Evolutionary conservation across 2,329 filamentous ascomycete genomes (phyloP).

Genomic region (Talaromyces sp.): DNA sequence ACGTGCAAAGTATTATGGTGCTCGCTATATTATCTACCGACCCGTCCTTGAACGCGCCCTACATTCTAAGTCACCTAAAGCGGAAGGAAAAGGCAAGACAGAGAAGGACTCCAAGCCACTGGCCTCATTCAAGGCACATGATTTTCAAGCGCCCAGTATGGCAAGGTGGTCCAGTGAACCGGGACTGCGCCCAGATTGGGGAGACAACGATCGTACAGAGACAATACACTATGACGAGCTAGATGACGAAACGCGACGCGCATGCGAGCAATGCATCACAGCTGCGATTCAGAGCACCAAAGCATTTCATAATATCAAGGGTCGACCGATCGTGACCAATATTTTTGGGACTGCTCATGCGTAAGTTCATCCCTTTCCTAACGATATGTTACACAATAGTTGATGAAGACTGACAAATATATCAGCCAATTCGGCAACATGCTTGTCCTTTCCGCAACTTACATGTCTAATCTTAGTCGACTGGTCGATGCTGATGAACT

Average conservation of each 20-base stretch:
- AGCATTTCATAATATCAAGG: constrained; percentile 65
- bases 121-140: constrained; percentile 33
- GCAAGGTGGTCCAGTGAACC: constrained; percentile 34
- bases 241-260: constrained; percentile 49
- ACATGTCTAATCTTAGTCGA: constrained; percentile 61
- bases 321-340: constrained; percentile 84
- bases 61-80: constrained; percentile 40
- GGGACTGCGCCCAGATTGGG: constrained; percentile 27
- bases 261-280: constrained; percentile 62
- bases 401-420: constrained; percentile 22
- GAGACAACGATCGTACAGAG: constrained; percentile 22
- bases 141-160: constrained; percentile 30
- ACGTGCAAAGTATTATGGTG: constrained; percentile 92
- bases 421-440: constrained; percentile 93
- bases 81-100: neutral
- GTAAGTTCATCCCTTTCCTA: constrained; percentile 58
- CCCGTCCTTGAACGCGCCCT: constrained; percentile 66
- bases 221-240: constrained; percentile 34
- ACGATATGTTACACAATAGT: neutral
- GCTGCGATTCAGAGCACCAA: constrained; percentile 81
- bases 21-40: constrained; percentile 82
- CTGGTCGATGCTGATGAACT: constrained; percentile 59
- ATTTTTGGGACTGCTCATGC: constrained; percentile 93
- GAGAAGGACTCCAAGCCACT: constrained; percentile 27
- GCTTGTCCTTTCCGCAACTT: constrained; percentile 81